These are phyloP conservation scores for Podospora conica DNA, from an alignment of 495 filamentous ascomycete species.

Conservation along the genomic window DNA sequence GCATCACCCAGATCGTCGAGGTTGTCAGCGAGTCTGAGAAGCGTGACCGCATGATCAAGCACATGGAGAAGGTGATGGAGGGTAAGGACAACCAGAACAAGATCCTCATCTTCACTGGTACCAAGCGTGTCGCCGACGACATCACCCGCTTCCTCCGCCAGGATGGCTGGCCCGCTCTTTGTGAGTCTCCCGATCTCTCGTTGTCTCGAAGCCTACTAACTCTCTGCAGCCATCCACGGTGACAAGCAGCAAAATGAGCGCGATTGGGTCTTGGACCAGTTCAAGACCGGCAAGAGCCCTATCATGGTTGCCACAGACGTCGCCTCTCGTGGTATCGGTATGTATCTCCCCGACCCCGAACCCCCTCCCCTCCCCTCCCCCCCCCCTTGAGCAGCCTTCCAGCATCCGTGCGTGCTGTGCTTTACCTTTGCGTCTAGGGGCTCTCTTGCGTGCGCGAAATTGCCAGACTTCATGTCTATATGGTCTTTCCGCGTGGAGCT, in stretches of 20 bases:
- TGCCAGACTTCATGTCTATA: slow-evolving; percentile 79
- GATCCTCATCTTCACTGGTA: slow-evolving; percentile 91
- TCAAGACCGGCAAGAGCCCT: slow-evolving; percentile 92
- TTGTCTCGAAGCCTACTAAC: slow-evolving; percentile 39
- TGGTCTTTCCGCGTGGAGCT: slow-evolving; percentile 70
- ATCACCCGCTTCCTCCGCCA: slow-evolving; percentile 98
- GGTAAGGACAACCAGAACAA: slow-evolving; percentile 74
- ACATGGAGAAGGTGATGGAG: slow-evolving; percentile 97
- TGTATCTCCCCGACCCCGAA: slow-evolving; percentile 56
- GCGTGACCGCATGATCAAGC: slow-evolving; percentile 94
- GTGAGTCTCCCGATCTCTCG: slow-evolving; percentile 48
- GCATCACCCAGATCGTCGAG: slow-evolving; percentile 96
- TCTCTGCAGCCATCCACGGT: slow-evolving; percentile 77
- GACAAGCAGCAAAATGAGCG: slow-evolving; percentile 99
- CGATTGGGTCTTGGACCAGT: slow-evolving; percentile 99
- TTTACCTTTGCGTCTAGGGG: slow-evolving; percentile 82
- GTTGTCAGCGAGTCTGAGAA: slow-evolving; percentile 95
- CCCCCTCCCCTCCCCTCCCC: slow-evolving; percentile 35
- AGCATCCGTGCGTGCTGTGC: slow-evolving; percentile 72
- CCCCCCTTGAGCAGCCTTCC: slow-evolving; percentile 49
- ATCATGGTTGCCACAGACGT: slow-evolving; percentile 99
- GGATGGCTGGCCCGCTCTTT: slow-evolving; percentile 97
- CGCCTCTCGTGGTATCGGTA: slow-evolving; percentile 99
- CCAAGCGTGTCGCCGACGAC: slow-evolving; percentile 96
- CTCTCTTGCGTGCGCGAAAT: slow-evolving; percentile 71